phyloP scores from a whole-genome alignment of 2,329 filamentous ascomycete species.

The Nectriaceae sp. region DNA sequence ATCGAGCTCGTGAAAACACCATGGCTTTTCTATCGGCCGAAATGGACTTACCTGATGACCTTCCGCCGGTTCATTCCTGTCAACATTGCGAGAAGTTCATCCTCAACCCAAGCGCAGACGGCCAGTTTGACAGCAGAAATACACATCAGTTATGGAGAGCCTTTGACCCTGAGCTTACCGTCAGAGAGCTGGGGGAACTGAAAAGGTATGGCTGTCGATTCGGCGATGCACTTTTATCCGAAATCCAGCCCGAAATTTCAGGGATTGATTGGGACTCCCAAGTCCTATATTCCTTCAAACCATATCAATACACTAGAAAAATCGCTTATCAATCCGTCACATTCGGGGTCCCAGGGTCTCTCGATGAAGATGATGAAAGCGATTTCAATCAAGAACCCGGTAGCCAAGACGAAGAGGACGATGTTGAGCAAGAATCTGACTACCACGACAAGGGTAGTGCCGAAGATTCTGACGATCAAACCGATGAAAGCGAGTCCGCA shows the following conservation, averaged over 20 bases:
- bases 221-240: too few species aligned
- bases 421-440: too few species aligned
- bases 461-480: too few species aligned
- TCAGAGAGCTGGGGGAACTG: neutral
- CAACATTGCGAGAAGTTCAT: neutral
- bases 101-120: neutral
- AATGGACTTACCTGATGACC: neutral
- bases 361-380: neutral
- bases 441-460: too few species aligned
- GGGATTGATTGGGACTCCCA: neutral
- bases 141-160: neutral
- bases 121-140: neutral
- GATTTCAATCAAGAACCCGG: neutral
- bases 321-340: neutral
- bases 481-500: too few species aligned
- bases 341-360: neutral
- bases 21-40: neutral
- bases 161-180: neutral
- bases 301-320: too few species aligned
- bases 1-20: too few species aligned
- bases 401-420: too few species aligned
- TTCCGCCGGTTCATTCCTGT: neutral
- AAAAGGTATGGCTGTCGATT: neutral
- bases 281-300: neutral
- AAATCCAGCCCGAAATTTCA: neutral